Evolutionary conservation across 768 basidiomycete species (phyloP).

Genomic region (Tulasnella sp.): DNA sequence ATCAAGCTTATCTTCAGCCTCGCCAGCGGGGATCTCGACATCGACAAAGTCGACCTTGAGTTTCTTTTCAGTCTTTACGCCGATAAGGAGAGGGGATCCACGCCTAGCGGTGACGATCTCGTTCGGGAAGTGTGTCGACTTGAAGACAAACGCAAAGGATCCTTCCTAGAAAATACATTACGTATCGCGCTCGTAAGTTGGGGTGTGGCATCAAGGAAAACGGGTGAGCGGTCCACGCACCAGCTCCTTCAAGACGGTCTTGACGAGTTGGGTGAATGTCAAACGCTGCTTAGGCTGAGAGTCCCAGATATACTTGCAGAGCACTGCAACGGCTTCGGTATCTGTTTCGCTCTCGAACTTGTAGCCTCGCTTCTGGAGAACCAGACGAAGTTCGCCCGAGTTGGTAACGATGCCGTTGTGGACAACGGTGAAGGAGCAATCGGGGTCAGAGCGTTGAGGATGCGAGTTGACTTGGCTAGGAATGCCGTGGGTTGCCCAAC

Average conservation of each 20-base stretch:
- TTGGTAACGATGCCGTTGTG: constrained; percentile 99
- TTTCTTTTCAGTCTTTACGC: constrained; percentile 99
- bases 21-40: constrained; percentile 85
- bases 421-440: constrained; percentile 83
- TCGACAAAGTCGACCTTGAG: constrained; percentile 99
- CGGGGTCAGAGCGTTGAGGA: constrained; percentile 79
- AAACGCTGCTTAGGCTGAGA: constrained; percentile 79
- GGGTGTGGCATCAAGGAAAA: neutral
- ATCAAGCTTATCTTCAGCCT: constrained; percentile 46
- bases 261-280: constrained; percentile 87
- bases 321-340: constrained; percentile 94
- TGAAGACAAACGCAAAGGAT: constrained; percentile 99
- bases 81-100: constrained; percentile 92
- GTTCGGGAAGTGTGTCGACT: constrained; percentile 91
- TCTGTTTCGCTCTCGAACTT: constrained; percentile 94
- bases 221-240: constrained; percentile 32
- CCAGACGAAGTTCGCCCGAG: constrained; percentile 77
- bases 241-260: constrained; percentile 93
- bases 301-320: constrained; percentile 95
- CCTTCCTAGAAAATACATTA: constrained; percentile 54
- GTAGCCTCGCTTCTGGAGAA: constrained; percentile 94
- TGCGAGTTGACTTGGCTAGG: constrained; percentile 90
- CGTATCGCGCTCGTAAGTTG: neutral
- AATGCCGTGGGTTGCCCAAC: constrained; percentile 97
- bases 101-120: constrained; percentile 94